These are phyloP conservation scores for Malassezia sp. DNA, from an alignment of 1,284 basidiomycete genomes.

Conservation along the genomic window DNA sequence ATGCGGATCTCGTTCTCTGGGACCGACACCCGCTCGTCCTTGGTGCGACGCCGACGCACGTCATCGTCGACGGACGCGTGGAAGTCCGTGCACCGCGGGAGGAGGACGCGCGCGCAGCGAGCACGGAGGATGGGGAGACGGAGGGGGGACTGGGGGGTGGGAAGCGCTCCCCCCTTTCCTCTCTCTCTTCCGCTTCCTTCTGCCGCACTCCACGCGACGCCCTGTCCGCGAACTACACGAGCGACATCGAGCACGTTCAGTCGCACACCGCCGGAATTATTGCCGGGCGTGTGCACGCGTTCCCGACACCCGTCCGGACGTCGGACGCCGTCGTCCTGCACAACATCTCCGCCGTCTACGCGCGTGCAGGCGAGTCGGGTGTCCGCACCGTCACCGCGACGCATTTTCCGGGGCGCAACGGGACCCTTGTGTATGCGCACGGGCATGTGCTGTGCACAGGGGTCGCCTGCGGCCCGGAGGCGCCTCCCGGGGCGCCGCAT, in stretches of 20 bases:
- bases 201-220: neutral
- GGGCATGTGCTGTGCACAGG: neutral
- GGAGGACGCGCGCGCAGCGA: no score
- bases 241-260: constrained; percentile 24
- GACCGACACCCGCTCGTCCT: constrained; percentile 65
- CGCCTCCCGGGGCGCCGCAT: neutral
- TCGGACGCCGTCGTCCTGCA: constrained; percentile 19
- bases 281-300: constrained; percentile 20
- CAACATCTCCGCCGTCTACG: constrained; percentile 23
- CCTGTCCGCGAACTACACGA: constrained; percentile 18
- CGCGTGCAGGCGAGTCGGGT: neutral
- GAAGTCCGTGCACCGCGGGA: constrained; percentile 36
- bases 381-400: constrained; percentile 1
- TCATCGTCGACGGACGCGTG: constrained; percentile 55
- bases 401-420: neutral
- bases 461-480: no score
- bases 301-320: constrained; percentile 18
- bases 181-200: no score
- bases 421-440: constrained; percentile 22
- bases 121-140: no score
- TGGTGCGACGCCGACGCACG: constrained; percentile 52
- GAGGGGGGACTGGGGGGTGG: no score
- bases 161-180: no score
- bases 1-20: constrained; percentile 70
- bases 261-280: constrained; percentile 20